These are phyloP conservation scores for Dunaliella primolecta DNA, from an alignment of 139 green algal species.

Conservation along the genomic window DNA sequence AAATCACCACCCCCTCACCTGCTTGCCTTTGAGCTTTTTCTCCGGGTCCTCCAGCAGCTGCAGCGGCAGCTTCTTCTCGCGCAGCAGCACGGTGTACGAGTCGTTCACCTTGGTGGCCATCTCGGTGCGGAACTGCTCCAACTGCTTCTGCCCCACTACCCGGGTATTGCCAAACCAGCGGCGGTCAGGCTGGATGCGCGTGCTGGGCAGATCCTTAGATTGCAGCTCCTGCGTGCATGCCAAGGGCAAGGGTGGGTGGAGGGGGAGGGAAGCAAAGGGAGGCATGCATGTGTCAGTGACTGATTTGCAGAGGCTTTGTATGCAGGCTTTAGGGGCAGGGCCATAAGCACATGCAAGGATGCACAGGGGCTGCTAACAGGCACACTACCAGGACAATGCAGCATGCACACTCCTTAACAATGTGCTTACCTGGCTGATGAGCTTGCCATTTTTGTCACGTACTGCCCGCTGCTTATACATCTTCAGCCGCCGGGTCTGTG, in stretches of 20 bases:
- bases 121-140: slow-evolving; percentile 92
- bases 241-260: neutral
- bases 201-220: slow-evolving; percentile 90
- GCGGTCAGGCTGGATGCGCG: slow-evolving; percentile 93
- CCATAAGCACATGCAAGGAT: neutral
- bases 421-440: slow-evolving; percentile 71
- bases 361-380: neutral
- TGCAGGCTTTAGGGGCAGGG: too few relatives aligned
- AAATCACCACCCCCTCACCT: too few relatives aligned
- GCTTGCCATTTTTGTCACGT: slow-evolving; percentile 85
- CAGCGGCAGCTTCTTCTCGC: slow-evolving; percentile 94
- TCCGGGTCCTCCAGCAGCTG: slow-evolving; percentile 88
- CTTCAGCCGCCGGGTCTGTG: slow-evolving; percentile 84
- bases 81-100: slow-evolving; percentile 90
- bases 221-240: slow-evolving; percentile 75
- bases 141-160: slow-evolving; percentile 94
- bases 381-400: neutral
- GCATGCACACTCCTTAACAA: neutral
- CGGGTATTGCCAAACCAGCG: slow-evolving; percentile 97
- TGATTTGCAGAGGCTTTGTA: too few relatives aligned
- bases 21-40: slow-evolving; percentile 43
- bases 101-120: slow-evolving; percentile 90
- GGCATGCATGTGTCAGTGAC: too few relatives aligned
- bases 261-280: neutral
- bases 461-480: slow-evolving; percentile 93